These are phyloP conservation scores for Phytopythium helicoides DNA, from an alignment of 352 stramenopile species.

Conservation along the genomic window DNA sequence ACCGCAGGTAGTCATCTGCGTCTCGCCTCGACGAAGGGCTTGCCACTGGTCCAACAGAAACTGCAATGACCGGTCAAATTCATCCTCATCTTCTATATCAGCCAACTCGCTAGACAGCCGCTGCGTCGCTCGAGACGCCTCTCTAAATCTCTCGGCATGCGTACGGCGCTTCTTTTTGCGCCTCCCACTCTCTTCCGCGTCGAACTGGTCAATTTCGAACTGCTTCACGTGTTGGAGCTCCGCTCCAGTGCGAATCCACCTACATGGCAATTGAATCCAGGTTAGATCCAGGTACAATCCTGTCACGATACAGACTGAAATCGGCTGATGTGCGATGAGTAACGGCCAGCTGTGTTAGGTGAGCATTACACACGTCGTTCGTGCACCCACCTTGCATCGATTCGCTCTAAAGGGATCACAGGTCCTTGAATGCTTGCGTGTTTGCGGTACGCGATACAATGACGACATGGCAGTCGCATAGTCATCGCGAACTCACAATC, in stretches of 20 bases:
- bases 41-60: slow-evolving; percentile 16
- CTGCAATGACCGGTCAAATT: slow-evolving; percentile 10
- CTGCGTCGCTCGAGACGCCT: slow-evolving; percentile 12
- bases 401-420: not conserved
- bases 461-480: slow-evolving; percentile 15
- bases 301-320: too few species aligned
- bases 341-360: too few species aligned
- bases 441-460: slow-evolving; percentile 15
- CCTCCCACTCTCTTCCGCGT: not conserved
- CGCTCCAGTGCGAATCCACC: not conserved
- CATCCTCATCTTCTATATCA: slow-evolving; percentile 11
- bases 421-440: not conserved
- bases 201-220: not conserved
- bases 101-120: slow-evolving; percentile 17
- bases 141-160: slow-evolving; percentile 10
- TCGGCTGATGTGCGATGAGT: too few species aligned
- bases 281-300: not conserved
- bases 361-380: too few species aligned
- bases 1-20: too few species aligned
- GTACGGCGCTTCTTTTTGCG: not conserved
- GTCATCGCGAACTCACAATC: slow-evolving; percentile 12
- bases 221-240: not conserved
- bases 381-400: not conserved
- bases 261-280: not conserved
- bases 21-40: too few species aligned